Evolutionary conservation across 345 rosid species (phyloP).

Genomic region (Salix koriyanagi): DNA sequence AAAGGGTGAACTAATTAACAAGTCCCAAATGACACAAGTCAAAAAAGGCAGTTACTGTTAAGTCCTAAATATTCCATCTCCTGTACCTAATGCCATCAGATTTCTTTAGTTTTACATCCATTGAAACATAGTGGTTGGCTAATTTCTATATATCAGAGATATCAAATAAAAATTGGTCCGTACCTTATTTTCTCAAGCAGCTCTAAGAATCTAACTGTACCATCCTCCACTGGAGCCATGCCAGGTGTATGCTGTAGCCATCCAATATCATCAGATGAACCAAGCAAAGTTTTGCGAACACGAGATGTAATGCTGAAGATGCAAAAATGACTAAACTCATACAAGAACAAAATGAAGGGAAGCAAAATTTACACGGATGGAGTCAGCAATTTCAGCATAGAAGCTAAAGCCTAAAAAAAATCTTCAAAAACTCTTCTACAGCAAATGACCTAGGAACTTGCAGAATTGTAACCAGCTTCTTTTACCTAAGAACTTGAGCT

Average conservation of each 20-base stretch:
- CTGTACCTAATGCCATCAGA: neutral
- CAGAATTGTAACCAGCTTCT: constrained; percentile 9
- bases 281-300: constrained; percentile 45
- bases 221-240: constrained; percentile 56
- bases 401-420: neutral
- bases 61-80: too few species aligned
- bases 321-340: constrained; percentile 7
- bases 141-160: neutral
- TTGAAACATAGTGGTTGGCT: neutral
- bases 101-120: neutral
- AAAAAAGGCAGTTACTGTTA: neutral
- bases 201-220: constrained; percentile 56
- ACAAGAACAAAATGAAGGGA: neutral
- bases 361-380: neutral
- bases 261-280: constrained; percentile 70
- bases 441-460: neutral
- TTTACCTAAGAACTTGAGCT: constrained; percentile 44
- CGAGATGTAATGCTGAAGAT: constrained; percentile 49
- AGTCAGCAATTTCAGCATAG: neutral
- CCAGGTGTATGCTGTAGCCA: constrained; percentile 59
- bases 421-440: constrained; percentile 1
- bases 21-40: neutral
- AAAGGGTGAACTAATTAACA: neutral
- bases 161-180: neutral
- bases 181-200: constrained; percentile 54